phyloP scores from a whole-genome alignment of 2,329 filamentous ascomycete genomes.

The Botrytis fabae region DNA sequence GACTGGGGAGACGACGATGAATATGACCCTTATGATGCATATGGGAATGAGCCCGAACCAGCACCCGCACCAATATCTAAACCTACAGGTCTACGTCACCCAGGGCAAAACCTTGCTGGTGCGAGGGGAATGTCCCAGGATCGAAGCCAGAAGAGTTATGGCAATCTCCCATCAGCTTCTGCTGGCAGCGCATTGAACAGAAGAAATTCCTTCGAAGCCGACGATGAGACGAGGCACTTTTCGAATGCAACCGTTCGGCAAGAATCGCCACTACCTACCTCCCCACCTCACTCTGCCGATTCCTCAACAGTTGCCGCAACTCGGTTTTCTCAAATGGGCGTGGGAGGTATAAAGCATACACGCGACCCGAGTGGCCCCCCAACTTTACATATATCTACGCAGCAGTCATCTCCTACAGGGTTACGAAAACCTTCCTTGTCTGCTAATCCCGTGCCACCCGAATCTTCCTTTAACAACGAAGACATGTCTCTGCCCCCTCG shows the following conservation, averaged over 20 bases:
- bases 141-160: slow-evolving; percentile 37
- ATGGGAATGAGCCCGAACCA: slow-evolving; percentile 44
- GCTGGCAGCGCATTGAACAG: slow-evolving; percentile 26
- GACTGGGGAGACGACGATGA: slow-evolving; percentile 81
- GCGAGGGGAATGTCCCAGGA: slow-evolving; percentile 23
- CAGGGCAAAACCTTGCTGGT: slow-evolving; percentile 40
- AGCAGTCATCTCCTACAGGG: slow-evolving; percentile 29
- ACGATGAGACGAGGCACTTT: slow-evolving; percentile 54
- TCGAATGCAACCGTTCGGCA: slow-evolving; percentile 39
- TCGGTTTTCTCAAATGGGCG: slow-evolving; percentile 38
- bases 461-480: slow-evolving; percentile 1
- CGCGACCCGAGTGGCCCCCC: slow-evolving; percentile 34
- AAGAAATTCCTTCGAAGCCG: slow-evolving; percentile 54
- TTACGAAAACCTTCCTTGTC: slow-evolving; percentile 30
- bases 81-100: slow-evolving; percentile 48
- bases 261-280: slow-evolving; percentile 27
- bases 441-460: slow-evolving; percentile 3
- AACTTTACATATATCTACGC: slow-evolving; percentile 33
- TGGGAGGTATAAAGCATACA: slow-evolving; percentile 24
- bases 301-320: slow-evolving; percentile 29
- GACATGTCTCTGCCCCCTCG: not conserved
- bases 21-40: slow-evolving; percentile 47
- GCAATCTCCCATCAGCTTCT: slow-evolving; percentile 37
- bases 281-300: slow-evolving; percentile 21
- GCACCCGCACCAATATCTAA: slow-evolving; percentile 37